Evolutionary conservation across 768 basidiomycete species (phyloP), one percentile per base, ranked within the genome.

Genomic region (Pleurotus platypus): DNA sequence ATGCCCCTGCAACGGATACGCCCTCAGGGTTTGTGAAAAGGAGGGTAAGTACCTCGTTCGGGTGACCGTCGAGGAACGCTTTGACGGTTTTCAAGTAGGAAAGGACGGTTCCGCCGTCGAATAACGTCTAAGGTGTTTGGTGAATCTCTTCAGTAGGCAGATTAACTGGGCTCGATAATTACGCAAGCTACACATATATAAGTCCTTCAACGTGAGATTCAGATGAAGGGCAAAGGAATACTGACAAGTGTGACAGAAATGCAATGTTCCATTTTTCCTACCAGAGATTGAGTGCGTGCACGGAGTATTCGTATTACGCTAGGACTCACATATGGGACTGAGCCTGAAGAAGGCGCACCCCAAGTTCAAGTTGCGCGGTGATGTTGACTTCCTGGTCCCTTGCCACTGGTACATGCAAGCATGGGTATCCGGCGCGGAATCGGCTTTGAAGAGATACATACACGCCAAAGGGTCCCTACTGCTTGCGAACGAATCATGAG

Each of bases 241-340:
- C 80, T 61, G 61, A 83, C 77, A 81, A 1, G 84, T 83, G 66
- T 89, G 87, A 64, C 87, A 90, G 61, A 89, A 84, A 61, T 83
- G 83, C 8, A 89, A 68, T 2, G 72, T 73, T 8, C 74, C 76
- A 49, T 78, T 67, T 38, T 74, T 68, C 39, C 69, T 72, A 2
- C 30, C 11, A 35, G 11, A 35, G 8, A 11, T 35, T 35, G 26
- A 12, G 46, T 37, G 50, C 15, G 16, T 22, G 11, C 46, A 16
- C 18, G 16, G 7, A 20, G 18, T 46, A 3, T 37, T 56, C 30
- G 30, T 35, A 11, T 35, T 13, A 43, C 30, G 49, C 4, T 37
- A 24, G 2, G 24, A 57, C 72, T 43, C 51, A 77, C 72, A 76
- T 51, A 63, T 79, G 83, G 0, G 81, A 66, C 66, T 87, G 81